These are phyloP conservation scores for Hypoxylon perforatum DNA, from an alignment of 495 filamentous ascomycete species.

Conservation along the genomic window DNA sequence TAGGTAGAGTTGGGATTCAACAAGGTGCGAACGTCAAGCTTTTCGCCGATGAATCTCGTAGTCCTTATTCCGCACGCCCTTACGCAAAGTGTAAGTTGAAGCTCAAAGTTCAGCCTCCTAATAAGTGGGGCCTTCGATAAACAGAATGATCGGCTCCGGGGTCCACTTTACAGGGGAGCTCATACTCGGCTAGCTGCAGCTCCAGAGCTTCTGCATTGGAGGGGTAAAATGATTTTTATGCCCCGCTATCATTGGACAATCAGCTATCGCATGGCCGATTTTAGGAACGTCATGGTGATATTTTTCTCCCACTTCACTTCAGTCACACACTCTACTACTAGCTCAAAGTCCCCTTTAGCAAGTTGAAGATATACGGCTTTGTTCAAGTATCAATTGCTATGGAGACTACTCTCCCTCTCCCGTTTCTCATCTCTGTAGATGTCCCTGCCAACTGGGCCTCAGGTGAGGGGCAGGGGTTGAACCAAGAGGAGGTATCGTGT, in stretches of 20 bases:
- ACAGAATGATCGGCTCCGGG: not conserved
- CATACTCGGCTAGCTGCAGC: not conserved
- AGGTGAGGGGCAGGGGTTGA: conserved; percentile 63
- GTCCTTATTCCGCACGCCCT: too few species aligned
- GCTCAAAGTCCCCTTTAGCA: not conserved
- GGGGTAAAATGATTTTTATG: conserved; percentile 30
- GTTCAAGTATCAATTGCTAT: conserved; percentile 45
- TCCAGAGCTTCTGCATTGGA: conserved; percentile 31
- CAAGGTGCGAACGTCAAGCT: too few species aligned
- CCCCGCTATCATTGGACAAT: conserved; percentile 41
- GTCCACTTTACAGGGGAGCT: conserved; percentile 3
- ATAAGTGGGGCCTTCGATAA: too few species aligned
- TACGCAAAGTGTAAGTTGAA: too few species aligned
- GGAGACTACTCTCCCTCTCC: conserved; percentile 66
- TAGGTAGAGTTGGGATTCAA: too few species aligned
- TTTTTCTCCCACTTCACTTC: conserved; percentile 24
- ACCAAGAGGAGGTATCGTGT: conserved; percentile 77
- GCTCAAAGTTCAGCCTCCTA: too few species aligned
- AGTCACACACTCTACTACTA: conserved; percentile 25
- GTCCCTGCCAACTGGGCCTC: conserved; percentile 62
- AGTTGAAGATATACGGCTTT: conserved; percentile 11
- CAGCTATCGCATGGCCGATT: conserved; percentile 34
- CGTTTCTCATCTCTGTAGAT: conserved; percentile 68
- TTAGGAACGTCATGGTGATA: conserved; percentile 40
- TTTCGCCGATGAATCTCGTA: too few species aligned